These are phyloP conservation scores for Sphaerostilbella broomeana DNA, from an alignment of 2,329 filamentous ascomycete species.

Conservation along the genomic window DNA sequence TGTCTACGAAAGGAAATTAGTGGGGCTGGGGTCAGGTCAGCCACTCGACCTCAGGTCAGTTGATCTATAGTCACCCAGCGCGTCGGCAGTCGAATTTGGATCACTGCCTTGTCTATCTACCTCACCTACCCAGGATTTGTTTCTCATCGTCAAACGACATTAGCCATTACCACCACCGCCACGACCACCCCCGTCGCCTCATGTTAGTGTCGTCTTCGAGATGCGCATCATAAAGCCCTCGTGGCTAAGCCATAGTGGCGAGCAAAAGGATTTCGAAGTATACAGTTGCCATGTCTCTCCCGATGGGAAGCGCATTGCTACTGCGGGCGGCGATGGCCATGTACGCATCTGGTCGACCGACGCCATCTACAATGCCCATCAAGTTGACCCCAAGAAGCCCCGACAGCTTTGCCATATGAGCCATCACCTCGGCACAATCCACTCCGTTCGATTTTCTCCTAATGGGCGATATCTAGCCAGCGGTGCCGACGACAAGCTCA, in stretches of 20 bases:
- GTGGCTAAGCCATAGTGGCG: conserved; percentile 93
- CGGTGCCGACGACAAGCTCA: conserved; percentile 96
- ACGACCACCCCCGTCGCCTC: conserved; percentile 3
- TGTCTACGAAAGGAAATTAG: neutral
- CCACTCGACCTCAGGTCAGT: too few species aligned
- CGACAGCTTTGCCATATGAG: conserved; percentile 97
- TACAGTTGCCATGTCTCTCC: conserved; percentile 97
- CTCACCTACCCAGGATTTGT: too few species aligned
- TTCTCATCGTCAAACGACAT: too few species aligned
- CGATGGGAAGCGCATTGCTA: conserved; percentile 85
- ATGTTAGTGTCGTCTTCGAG: conserved; percentile 17
- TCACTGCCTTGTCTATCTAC: too few species aligned
- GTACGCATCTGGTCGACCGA: conserved; percentile 98
- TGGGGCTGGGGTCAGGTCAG: too few species aligned
- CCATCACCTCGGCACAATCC: conserved; percentile 95
- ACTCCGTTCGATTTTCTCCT: conserved; percentile 92
- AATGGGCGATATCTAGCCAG: conserved; percentile 94
- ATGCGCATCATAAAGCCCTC: conserved; percentile 92
- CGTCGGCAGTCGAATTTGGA: too few species aligned
- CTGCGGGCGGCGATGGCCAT: conserved; percentile 93
- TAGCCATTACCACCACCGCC: too few species aligned
- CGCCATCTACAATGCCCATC: conserved; percentile 74
- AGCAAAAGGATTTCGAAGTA: conserved; percentile 97
- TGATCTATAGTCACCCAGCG: too few species aligned
- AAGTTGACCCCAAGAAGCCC: conserved; percentile 66